Conservation (phyloP, 495 filamentous ascomycete genomes). For the Astrothelium macrocarpum region DNA sequence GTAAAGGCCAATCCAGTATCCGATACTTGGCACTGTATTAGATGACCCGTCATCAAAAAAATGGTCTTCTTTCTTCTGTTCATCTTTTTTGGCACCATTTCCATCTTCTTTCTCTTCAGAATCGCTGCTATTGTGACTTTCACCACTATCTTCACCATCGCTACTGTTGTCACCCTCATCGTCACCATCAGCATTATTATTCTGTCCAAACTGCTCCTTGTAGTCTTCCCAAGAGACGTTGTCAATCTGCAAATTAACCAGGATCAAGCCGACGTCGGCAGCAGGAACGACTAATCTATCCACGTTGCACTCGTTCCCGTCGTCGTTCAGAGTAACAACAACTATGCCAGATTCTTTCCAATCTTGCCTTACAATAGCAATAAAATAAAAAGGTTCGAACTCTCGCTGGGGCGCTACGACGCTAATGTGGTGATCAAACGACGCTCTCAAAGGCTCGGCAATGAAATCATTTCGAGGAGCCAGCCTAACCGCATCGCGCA, state of each 20-base stretch:
- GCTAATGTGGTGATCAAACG: too few relatives aligned
- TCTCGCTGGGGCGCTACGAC: too few relatives aligned
- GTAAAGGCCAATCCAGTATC: not conserved
- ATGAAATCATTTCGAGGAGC: too few relatives aligned
- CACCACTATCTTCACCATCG: not conserved
- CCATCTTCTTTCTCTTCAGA: not conserved
- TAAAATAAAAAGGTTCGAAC: not conserved
- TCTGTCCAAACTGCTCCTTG: not conserved
- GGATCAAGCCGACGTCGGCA: not conserved
- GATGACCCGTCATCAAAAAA: not conserved
- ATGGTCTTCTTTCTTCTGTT: not conserved
- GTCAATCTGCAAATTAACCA: not conserved
- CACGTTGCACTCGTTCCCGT: not conserved
- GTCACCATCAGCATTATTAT: not conserved
- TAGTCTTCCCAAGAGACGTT: not conserved
- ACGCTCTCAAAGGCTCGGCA: too few relatives aligned
- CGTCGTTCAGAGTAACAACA: not conserved
- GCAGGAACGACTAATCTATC: not conserved
- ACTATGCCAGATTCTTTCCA: not conserved
- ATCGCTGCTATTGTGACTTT: not conserved
- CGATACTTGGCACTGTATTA: not conserved
- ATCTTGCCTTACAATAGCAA: not conserved
- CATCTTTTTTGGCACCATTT: not conserved
- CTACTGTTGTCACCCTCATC: not conserved
- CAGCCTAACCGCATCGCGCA: too few relatives aligned